Conservation (phyloP, 495 filamentous ascomycete genomes). For the Acidiella bohemica region DNA sequence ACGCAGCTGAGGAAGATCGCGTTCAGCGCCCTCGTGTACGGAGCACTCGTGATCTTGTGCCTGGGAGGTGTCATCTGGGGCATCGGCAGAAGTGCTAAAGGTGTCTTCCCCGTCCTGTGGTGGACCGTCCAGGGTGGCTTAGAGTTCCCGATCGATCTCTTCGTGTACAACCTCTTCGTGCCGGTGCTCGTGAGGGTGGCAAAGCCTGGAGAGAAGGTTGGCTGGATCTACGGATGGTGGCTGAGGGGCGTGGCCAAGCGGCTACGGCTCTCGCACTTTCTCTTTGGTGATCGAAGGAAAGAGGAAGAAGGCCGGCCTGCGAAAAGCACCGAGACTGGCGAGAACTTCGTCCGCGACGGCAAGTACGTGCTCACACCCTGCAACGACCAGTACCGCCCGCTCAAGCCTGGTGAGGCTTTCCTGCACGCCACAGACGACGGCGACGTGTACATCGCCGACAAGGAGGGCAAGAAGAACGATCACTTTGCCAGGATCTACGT, state of each 20-base stretch:
- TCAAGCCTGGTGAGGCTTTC: conserved; percentile 70
- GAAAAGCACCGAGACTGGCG: conserved; percentile 18
- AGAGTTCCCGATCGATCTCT: conserved; percentile 84
- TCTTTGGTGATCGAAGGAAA: conserved; percentile 65
- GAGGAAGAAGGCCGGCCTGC: conserved; percentile 65
- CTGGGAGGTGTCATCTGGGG: conserved; percentile 94
- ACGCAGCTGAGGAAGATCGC: conserved; percentile 93
- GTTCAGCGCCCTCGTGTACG: conserved; percentile 92
- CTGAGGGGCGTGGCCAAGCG: conserved; percentile 73
- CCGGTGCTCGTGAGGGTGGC: conserved; percentile 68
- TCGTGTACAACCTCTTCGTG: conserved; percentile 95
- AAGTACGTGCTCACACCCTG: conserved; percentile 78
- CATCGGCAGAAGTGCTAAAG: conserved; percentile 49
- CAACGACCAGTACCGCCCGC: conserved; percentile 85
- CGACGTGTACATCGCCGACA: conserved; percentile 38
- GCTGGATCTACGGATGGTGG: conserved; percentile 88
- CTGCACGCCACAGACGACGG: conserved; percentile 62
- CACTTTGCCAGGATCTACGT: conserved; percentile 78
- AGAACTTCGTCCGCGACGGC: conserved; percentile 51
- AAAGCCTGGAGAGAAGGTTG: conserved; percentile 69
- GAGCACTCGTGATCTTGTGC: conserved; percentile 80
- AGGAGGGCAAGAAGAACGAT: conserved; percentile 46
- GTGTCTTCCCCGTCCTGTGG: conserved; percentile 82
- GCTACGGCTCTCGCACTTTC: conserved; percentile 75
- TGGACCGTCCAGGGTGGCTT: conserved; percentile 78